Evolutionary conservation across 495 filamentous ascomycete species (phyloP), one percentile per base, ranked within the genome.

Genomic region (Chaetomidium leptoderma): DNA sequence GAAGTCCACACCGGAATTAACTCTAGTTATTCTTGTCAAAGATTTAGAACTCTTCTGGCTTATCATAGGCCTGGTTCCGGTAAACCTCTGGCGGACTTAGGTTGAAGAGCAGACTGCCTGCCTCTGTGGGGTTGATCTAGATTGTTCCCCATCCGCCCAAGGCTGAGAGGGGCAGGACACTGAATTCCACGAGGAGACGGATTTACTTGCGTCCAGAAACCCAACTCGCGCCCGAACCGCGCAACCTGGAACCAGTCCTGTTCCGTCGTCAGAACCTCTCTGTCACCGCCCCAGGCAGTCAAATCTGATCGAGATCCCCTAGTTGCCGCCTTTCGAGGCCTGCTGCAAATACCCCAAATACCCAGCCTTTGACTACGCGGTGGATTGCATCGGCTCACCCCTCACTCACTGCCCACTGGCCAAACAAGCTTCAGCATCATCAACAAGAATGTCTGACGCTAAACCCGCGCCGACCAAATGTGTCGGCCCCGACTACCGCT

Each of bases 401-500:
- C n/a, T n/a, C n/a, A 5, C 26, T 54, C 43, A 46, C 49, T 39
- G 32, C 37, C 19, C 39, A n/a, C n/a, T n/a, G n/a, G n/a, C 26
- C 21, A 48, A 50, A n/a, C 17, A 23, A 48, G 29, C 16, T 35
- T 13, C 17, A 23, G 17, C 29, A 35, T 36, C 21, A 49, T 21
- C 39, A 29, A 30, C 16, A 21, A 46, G 57, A 11, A 67, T 66
- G 66, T 57, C 64, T 40, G 36, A 60, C 53, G 19, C 46, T 43
- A 62, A 63, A 23, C 46, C 63, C 44, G 83, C 86, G 35, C 87
- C 87, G 53, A 86, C 83, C 33, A 79, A 88, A 64, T 81, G 80
- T 53, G 84, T 96, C 50, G 91, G 91, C 17, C 91, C 91, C 33
- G 76, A 85, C 62, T 95, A 95, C 70, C 83, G 83, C 24, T 78